phyloP scores from a whole-genome alignment of 805 yeast species.

The Clavispora fructus region DNA sequence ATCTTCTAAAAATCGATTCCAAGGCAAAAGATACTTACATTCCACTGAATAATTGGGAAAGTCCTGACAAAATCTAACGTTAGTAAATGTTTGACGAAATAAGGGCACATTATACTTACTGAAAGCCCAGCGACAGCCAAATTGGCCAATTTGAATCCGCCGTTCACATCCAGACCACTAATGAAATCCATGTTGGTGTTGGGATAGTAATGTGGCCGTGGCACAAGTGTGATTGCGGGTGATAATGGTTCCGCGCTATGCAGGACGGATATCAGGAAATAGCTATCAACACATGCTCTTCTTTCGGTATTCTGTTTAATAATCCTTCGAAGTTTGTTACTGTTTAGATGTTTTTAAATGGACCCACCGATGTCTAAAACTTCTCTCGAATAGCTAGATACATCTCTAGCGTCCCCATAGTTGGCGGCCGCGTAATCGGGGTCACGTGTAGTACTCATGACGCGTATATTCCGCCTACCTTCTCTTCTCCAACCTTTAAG shows the following conservation, averaged over 20 bases:
- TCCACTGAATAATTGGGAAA: slow-evolving; percentile 48
- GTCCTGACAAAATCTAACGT: slow-evolving; percentile 40
- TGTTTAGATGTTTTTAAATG: too few species aligned
- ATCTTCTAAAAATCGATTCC: not conserved
- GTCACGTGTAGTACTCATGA: not conserved
- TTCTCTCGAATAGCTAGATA: too few species aligned
- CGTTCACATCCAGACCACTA: slow-evolving; percentile 38
- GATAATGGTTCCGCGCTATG: not conserved
- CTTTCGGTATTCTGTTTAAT: too few species aligned
- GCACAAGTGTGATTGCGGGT: not conserved
- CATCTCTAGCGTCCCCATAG: too few species aligned
- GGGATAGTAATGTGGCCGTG: not conserved
- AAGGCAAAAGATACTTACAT: slow-evolving; percentile 27
- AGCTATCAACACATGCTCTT: too few species aligned
- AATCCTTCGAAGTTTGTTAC: too few species aligned
- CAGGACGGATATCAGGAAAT: too few species aligned
- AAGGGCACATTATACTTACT: slow-evolving; percentile 30
- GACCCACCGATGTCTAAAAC: too few species aligned
- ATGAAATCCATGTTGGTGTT: slow-evolving; percentile 34
- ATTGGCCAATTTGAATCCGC: slow-evolving; percentile 48
- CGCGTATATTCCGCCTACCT: not conserved
- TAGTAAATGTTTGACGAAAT: slow-evolving; percentile 4
- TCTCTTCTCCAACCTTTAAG: not conserved
- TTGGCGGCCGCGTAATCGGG: too few species aligned
- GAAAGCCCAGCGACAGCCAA: slow-evolving; percentile 50